Conservation (phyloP, 495 filamentous ascomycete species). For the Penicillium psychrofluorescens region DNA sequence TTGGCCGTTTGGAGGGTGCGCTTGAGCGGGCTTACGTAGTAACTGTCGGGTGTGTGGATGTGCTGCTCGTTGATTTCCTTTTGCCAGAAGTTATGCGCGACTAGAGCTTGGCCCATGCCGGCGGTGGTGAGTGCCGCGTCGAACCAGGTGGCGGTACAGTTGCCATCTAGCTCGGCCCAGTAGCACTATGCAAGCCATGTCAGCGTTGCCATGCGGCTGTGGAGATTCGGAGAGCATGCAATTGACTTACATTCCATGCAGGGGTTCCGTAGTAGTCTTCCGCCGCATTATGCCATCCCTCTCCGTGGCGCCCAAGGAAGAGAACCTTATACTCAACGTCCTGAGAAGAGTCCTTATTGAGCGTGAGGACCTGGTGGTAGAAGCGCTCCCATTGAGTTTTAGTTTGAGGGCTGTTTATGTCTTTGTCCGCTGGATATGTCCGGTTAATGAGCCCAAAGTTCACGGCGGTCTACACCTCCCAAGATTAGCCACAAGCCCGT, state of each 20-base stretch:
- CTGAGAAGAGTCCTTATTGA: conserved; percentile 41
- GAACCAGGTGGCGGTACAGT: conserved; percentile 56
- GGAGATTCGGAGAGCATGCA: background rate
- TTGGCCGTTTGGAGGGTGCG: conserved; percentile 61
- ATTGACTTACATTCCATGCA: conserved; percentile 54
- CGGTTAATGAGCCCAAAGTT: conserved; percentile 64
- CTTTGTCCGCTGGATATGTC: conserved; percentile 43
- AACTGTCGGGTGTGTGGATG: conserved; percentile 57
- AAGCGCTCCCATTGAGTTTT: conserved; percentile 39
- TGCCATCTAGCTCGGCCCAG: conserved; percentile 64
- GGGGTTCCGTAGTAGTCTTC: conserved; percentile 59
- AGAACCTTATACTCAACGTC: conserved; percentile 60
- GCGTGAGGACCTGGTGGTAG: conserved; percentile 42
- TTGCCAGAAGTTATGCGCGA: conserved; percentile 58
- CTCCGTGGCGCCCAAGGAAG: conserved; percentile 63
- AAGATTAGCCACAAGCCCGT: too few relatives aligned
- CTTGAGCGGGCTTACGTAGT: conserved; percentile 63
- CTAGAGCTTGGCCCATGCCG: conserved; percentile 55
- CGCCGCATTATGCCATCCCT: conserved; percentile 63
- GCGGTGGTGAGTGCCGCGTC: conserved; percentile 59
- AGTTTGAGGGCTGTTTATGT: conserved; percentile 11
- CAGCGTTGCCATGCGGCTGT: background rate
- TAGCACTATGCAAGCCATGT: conserved; percentile 46
- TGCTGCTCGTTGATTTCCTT: conserved; percentile 39
- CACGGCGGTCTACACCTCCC: conserved; percentile 37